phyloP scores from a whole-genome alignment of 176 grass and related monocot species.

The barley (Hordeum vulgare) region DNA sequence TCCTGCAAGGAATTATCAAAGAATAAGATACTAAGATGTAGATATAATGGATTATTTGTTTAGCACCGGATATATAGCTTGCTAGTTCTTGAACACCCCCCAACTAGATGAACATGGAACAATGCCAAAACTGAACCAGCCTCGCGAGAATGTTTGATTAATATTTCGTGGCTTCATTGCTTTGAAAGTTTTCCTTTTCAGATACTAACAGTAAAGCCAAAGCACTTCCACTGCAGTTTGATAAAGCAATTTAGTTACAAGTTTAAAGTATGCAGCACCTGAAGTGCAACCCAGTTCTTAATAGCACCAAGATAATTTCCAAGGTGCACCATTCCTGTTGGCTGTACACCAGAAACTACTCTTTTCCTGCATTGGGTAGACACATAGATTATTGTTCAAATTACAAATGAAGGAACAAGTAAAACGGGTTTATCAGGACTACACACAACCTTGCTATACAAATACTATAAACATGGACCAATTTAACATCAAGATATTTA shows the following conservation, averaged over 20 bases:
- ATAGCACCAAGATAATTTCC: constrained; percentile 98
- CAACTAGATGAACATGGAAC: background rate
- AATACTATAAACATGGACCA: background rate
- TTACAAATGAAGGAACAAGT: constrained; percentile 4
- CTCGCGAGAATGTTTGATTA: background rate
- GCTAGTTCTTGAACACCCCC: constrained; percentile 7
- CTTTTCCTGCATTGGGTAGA: constrained; percentile 64
- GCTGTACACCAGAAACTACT: constrained; percentile 96
- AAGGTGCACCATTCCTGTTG: constrained; percentile 93
- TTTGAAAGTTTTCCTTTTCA: background rate
- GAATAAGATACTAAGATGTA: background rate
- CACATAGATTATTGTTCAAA: background rate
- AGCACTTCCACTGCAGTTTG: background rate
- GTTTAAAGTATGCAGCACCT: constrained; percentile 37
- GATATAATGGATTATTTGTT: background rate
- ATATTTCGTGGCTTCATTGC: background rate
- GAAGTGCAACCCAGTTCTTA: constrained; percentile 95
- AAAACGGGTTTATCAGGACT: background rate
- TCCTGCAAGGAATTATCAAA: constrained; percentile 53
- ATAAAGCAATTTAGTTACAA: background rate
- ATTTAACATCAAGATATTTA: background rate
- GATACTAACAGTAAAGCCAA: background rate
- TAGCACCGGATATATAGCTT: background rate
- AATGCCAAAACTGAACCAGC: background rate
- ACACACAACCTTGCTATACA: background rate